Percentiles rank a stretch among this genome's conserved stretches.
Conservation (phyloP, 768 basidiomycete species). For the Kwoniella bestiolae region DNA sequence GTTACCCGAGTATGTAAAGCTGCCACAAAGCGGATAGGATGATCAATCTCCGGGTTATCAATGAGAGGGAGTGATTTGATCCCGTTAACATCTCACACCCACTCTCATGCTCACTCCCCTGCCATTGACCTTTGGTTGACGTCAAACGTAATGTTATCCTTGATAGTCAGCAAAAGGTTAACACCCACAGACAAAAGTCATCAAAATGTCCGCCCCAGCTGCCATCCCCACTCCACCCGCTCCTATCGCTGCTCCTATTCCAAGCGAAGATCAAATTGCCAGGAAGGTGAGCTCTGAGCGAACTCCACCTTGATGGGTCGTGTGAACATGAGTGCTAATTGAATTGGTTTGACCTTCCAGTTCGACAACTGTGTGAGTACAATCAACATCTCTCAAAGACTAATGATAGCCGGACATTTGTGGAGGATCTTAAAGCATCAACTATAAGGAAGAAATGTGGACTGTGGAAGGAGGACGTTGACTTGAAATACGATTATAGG, state of each 20-base stretch:
- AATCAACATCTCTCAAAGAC: background rate
- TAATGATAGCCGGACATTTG: background rate
- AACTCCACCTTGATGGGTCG: too few species aligned
- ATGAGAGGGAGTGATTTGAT: background rate
- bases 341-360: slow-evolving; percentile 30
- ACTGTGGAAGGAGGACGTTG: background rate
- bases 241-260: slow-evolving; percentile 61
- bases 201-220: slow-evolving; percentile 40
- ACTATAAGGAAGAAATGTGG: too few species aligned
- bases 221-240: slow-evolving; percentile 41
- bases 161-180: too few species aligned
- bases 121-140: too few species aligned
- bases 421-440: background rate
- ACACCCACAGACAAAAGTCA: too few species aligned
- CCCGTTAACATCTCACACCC: background rate
- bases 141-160: too few species aligned
- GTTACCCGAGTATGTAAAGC: too few species aligned
- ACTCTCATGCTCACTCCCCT: too few species aligned
- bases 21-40: slow-evolving; percentile 11
- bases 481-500: slow-evolving; percentile 26
- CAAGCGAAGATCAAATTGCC: slow-evolving; percentile 86
- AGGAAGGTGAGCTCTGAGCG: slow-evolving; percentile 79
- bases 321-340: background rate
- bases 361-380: slow-evolving; percentile 55
- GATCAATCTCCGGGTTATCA: slow-evolving; percentile 3